Percentiles rank a stretch among this genome's conserved stretches.
phyloP scores from a whole-genome alignment of 371 early-diverging fungal genomes.

The Mortierella sp. region DNA sequence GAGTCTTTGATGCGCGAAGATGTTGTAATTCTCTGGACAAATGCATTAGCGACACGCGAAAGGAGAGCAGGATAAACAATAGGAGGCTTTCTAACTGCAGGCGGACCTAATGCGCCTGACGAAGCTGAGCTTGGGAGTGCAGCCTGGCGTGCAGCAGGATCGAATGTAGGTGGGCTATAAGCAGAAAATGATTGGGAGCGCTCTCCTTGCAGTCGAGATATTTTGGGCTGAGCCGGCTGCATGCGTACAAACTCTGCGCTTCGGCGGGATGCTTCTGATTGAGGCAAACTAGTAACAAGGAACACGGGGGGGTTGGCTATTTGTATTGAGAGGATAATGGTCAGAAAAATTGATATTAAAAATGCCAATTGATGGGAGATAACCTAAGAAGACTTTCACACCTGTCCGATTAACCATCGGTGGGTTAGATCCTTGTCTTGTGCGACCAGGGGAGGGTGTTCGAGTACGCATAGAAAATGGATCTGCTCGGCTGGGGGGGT shows the following conservation, averaged over 20 bases:
- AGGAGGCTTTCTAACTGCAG: slow-evolving; percentile 47
- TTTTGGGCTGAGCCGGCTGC: slow-evolving; percentile 47
- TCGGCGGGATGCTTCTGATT: slow-evolving; percentile 42
- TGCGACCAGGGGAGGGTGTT: slow-evolving; percentile 51
- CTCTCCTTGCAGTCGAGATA: slow-evolving; percentile 57
- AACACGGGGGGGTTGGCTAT: slow-evolving; percentile 55
- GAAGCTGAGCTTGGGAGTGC: slow-evolving; percentile 27
- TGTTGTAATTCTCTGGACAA: slow-evolving; percentile 65
- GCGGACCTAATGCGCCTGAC: slow-evolving; percentile 22
- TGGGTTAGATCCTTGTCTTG: slow-evolving; percentile 50
- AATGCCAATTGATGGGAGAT: background rate
- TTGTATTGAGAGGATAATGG: background rate
- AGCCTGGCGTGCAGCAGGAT: slow-evolving; percentile 28
- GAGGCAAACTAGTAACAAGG: slow-evolving; percentile 44
- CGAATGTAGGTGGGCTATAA: slow-evolving; percentile 45
- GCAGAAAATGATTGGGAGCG: slow-evolving; percentile 63
- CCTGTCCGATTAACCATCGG: slow-evolving; percentile 31
- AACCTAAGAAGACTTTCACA: background rate
- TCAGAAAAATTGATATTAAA: background rate
- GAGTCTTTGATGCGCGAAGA: slow-evolving; percentile 77
- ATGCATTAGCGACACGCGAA: slow-evolving; percentile 82
- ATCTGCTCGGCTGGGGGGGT: slow-evolving; percentile 28
- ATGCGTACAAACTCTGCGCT: slow-evolving; percentile 52
- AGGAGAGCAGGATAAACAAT: slow-evolving; percentile 86
- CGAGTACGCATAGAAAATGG: slow-evolving; percentile 51